Evolutionary conservation across 2,329 filamentous ascomycete species (phyloP).

Genomic region (Spiromastix sp.): DNA sequence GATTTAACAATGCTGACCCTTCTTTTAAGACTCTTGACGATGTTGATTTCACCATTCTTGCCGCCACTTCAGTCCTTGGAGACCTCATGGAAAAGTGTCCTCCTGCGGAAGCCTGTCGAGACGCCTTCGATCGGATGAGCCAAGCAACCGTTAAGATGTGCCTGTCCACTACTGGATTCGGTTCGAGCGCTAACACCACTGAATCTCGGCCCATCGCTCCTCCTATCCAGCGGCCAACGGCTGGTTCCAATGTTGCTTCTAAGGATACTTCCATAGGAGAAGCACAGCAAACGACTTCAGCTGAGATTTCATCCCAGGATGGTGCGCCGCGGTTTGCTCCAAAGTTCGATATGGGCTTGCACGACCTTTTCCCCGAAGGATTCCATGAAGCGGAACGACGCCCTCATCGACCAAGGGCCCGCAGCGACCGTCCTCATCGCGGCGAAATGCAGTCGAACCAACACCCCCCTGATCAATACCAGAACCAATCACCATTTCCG

Average conservation of each 20-base stretch:
- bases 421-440: background rate
- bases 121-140: slow-evolving; percentile 89
- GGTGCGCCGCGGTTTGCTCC: too few species aligned
- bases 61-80: slow-evolving; percentile 82
- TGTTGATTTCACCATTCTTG: slow-evolving; percentile 92
- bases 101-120: slow-evolving; percentile 84
- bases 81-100: slow-evolving; percentile 93
- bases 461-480: background rate
- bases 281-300: too few species aligned
- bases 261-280: too few species aligned
- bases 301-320: too few species aligned
- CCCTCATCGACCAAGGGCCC: background rate
- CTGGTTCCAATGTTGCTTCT: background rate
- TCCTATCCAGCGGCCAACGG: background rate
- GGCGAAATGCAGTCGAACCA: background rate
- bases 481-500: background rate
- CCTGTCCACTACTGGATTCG: slow-evolving; percentile 75
- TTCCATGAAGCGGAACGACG: background rate
- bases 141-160: slow-evolving; percentile 95
- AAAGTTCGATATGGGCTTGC: slow-evolving; percentile 1
- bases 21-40: slow-evolving; percentile 65
- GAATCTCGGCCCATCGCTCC: background rate
- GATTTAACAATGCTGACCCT: slow-evolving; percentile 5
- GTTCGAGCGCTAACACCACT: slow-evolving; percentile 21
- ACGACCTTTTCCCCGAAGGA: slow-evolving; percentile 1